Evolutionary conservation across 768 basidiomycete species (phyloP), one percentile per base, ranked within the genome.

Genomic region (Boletus patriciae): DNA sequence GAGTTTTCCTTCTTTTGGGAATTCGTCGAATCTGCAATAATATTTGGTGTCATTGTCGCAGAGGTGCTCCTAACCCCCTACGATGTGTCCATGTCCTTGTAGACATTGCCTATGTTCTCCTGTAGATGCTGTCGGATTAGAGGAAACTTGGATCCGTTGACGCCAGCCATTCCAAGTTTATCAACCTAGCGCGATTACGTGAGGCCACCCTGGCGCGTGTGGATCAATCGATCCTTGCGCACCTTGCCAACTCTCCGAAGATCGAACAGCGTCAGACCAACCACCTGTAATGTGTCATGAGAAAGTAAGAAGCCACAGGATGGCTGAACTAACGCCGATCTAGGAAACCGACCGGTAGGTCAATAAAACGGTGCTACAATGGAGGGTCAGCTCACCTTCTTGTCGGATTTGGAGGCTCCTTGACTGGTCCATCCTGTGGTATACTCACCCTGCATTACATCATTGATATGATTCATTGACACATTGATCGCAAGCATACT

Each of bases 391-490:
- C 76, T 52, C 54, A 89, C 92, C 81, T 94, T 97, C 76, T 96
- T 96, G 76, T 96, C 94, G 6, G 93, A 95, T 67, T 87, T 92
- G 16, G 93, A 95, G 42, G 90, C 92, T n/a, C 94, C 94, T 37
- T 88, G 84, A 13, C 85, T 86, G 11, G 91, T 93, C 90, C 91
- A 96, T 70, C 94, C 94, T 50, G 94, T 96, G 59, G 94, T 96
- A 70, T 96, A 96, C 77, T 95, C 92, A 42, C 91, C 90, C 85
- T 83, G 51, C 4, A 25, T 37, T 21, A 36, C 33, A 36, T 55
- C 21, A 38, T 37, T 36, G 50, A 50, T 41, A 50, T 41, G 41
- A 55, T 54, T 34, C 23, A 25, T 21, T 45, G 55, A 18, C 11
- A 25, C 16, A 18, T 13, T 19, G 33, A 34, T 8, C 6, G 4